Evolutionary conservation across 108 stramenopile species (phyloP), one percentile per base, ranked within the genome.

Genomic region (Parietichytrium sp.): DNA sequence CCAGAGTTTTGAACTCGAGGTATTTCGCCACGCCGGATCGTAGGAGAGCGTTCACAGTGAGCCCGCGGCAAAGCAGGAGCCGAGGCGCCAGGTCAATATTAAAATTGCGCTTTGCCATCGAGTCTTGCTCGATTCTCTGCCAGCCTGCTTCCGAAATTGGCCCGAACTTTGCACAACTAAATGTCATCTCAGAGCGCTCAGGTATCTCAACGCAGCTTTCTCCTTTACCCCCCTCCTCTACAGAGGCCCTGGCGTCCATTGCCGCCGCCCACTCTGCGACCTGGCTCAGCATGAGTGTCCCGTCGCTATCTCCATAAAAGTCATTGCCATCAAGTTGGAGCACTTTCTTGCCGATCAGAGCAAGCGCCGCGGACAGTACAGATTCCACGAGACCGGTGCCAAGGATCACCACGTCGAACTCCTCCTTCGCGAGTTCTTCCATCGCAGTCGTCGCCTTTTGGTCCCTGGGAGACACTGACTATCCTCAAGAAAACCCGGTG

Each of bases 1-100:
- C 88, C 0, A 94, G 47, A 54, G 88, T 84, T 83, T 94, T 93
- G 82, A 94, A 96, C 55, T 96, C 94, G 29, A 94, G 84, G 82
- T 96, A 95, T 15, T 93, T 92, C 29, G 93, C 86, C 20, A 96
- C 95, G 51, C 91, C 92, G 72, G 92, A 92, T 16, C 81, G 83
- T 18, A 96, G 49, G 79, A 96, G 83, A 1, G 91, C 92, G 47
- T 92, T 80, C 23, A 96, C 93, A 38, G 93, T 91, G 30, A 85
- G 78, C 8, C 94, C 94, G 4, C 85, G 82, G 4, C 91, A 91
- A 53, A 88, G 87, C 1, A 96, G 48, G 48, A 93, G 80, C 16
- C 61, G 61, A 3, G 93, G 92, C 3, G 87, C 81, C 10, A 88
- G 72, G 85, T 94, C 95, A 49, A 94, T 80, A 30, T 90, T 89